Conservation (phyloP, 2,329 filamentous ascomycete species). For the Fusarium cyanostomum region DNA sequence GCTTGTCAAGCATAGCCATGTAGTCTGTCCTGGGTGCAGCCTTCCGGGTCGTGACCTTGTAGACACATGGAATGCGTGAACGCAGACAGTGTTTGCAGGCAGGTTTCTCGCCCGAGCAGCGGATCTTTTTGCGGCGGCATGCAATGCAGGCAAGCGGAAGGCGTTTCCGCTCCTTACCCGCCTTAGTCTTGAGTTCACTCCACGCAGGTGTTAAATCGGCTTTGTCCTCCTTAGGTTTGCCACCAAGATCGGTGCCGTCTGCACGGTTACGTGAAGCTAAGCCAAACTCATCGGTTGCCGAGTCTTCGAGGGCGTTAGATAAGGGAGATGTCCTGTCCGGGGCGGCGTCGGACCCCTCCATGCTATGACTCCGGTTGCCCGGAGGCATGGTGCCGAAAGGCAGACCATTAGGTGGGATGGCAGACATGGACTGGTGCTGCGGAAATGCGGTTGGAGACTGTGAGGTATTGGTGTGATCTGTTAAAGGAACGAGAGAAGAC, state of each 20-base stretch:
- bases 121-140: conserved; percentile 95
- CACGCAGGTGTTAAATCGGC: conserved; percentile 71
- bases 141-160: conserved; percentile 94
- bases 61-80: conserved; percentile 93
- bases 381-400: conserved; percentile 35
- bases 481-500: conserved; percentile 50
- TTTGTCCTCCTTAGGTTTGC: conserved; percentile 66
- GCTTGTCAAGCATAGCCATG: conserved; percentile 98
- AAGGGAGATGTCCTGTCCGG: conserved; percentile 55
- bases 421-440: conserved; percentile 42
- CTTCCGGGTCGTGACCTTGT: conserved; percentile 95
- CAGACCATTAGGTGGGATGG: conserved; percentile 37
- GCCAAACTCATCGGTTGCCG: conserved; percentile 67
- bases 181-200: conserved; percentile 89
- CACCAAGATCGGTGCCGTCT: conserved; percentile 64
- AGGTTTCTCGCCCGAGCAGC: conserved; percentile 96
- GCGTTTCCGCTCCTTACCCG: conserved; percentile 94
- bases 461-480: conserved; percentile 47
- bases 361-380: conserved; percentile 41
- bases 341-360: conserved; percentile 57
- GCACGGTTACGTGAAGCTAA: conserved; percentile 56
- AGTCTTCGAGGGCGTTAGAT: conserved; percentile 61
- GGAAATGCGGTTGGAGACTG: conserved; percentile 49
- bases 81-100: conserved; percentile 96
- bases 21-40: conserved; percentile 95